Conservation (phyloP, 495 filamentous ascomycete species). For the Polyplosphaeria fusca region DNA sequence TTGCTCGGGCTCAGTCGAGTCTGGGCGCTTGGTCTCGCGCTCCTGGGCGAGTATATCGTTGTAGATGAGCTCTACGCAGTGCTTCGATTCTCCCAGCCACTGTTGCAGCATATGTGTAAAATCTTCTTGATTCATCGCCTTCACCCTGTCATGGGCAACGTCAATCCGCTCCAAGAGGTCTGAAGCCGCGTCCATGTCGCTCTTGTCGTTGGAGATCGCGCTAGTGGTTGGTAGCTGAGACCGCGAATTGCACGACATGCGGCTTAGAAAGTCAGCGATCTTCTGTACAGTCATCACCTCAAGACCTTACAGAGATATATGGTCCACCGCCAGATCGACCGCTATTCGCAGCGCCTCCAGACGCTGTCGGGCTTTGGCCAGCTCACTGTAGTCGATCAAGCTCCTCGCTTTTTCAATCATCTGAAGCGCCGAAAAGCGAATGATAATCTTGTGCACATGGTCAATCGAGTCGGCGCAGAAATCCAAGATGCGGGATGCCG, state of each 20-base stretch:
- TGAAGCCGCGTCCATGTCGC: too few relatives aligned
- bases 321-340: conserved; percentile 6
- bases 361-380: background rate
- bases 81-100: background rate
- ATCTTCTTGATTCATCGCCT: too few relatives aligned
- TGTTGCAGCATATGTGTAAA: background rate
- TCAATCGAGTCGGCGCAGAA: conserved; percentile 4
- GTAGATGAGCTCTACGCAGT: background rate
- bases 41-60: background rate
- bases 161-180: too few relatives aligned
- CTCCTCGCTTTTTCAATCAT: background rate
- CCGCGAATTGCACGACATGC: too few relatives aligned
- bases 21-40: background rate
- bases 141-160: too few relatives aligned
- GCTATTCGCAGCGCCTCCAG: background rate
- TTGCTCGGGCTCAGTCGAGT: background rate
- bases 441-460: conserved; percentile 2
- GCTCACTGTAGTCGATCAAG: background rate
- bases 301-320: background rate
- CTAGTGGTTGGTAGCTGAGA: too few relatives aligned
- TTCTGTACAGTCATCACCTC: too few relatives aligned
- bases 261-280: too few relatives aligned
- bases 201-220: too few relatives aligned
- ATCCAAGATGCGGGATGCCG: conserved; percentile 2
- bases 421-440: conserved; percentile 3